phyloP scores from a whole-genome alignment of 2,329 filamentous ascomycete genomes.

The Fusarium udum region DNA sequence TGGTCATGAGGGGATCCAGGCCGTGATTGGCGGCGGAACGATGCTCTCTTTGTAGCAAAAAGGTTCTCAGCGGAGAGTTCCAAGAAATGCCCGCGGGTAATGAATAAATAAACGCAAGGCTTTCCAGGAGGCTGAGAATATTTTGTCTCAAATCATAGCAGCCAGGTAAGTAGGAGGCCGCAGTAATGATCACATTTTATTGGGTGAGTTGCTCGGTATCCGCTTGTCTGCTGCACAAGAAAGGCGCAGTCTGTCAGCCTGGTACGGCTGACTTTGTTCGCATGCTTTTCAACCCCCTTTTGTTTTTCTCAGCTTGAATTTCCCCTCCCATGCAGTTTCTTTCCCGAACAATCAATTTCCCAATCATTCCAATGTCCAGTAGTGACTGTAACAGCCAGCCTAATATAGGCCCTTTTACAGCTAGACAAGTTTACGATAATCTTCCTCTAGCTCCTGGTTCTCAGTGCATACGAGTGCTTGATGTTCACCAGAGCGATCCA shows the following conservation, averaged over 20 bases:
- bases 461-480: background rate
- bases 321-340: background rate
- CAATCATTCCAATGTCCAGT: background rate
- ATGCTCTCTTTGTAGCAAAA: background rate
- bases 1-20: background rate
- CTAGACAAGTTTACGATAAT: background rate
- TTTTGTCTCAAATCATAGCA: background rate
- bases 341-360: fast-evolving
- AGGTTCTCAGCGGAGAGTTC: background rate
- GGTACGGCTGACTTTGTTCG: background rate
- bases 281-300: background rate
- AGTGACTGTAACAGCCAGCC: fast-evolving
- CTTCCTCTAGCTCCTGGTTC: background rate
- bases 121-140: background rate
- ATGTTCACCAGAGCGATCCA: background rate
- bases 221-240: background rate
- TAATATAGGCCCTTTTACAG: background rate
- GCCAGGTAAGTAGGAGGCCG: background rate
- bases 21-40: background rate
- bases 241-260: background rate
- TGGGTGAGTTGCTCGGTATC: background rate
- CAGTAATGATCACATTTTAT: too few species aligned
- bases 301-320: background rate
- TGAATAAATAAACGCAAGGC: background rate
- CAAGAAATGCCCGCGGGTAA: background rate